A percentile compares a stretch with the other conserved stretches of the same genome.
phyloP scores from a whole-genome alignment of 805 yeast species.

The Candida berthetii region DNA sequence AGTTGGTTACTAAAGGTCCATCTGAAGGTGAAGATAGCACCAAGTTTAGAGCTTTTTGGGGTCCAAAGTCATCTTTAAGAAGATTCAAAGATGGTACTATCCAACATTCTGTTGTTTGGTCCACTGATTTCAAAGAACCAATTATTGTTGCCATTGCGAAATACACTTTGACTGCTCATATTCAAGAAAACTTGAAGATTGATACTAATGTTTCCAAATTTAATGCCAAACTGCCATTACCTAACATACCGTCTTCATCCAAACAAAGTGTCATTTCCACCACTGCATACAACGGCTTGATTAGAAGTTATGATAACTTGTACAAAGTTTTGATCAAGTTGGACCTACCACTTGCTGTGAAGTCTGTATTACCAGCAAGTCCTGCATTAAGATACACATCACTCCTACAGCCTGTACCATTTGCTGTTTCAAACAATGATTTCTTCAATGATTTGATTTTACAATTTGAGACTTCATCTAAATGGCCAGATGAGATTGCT shows the following conservation, averaged over 20 bases:
- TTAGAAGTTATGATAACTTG: slow-evolving; percentile 52
- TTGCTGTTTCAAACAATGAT: slow-evolving; percentile 67
- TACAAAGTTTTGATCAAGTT: slow-evolving; percentile 44
- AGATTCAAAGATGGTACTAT: slow-evolving; percentile 91
- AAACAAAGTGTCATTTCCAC: slow-evolving; percentile 43
- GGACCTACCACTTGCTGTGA: slow-evolving; percentile 62
- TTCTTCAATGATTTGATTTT: slow-evolving; percentile 75
- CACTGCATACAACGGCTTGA: slow-evolving; percentile 34
- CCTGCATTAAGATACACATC: slow-evolving; percentile 74
- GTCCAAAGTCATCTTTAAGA: slow-evolving; percentile 75
- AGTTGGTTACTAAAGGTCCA: slow-evolving; percentile 85
- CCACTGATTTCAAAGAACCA: slow-evolving; percentile 48
- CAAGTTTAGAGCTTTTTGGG: slow-evolving; percentile 85
- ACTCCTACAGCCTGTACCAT: slow-evolving; percentile 74
- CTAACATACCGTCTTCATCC: slow-evolving; percentile 51
- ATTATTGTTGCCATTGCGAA: slow-evolving; percentile 59
- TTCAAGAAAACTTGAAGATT: slow-evolving; percentile 33
- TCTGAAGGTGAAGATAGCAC: slow-evolving; percentile 49
- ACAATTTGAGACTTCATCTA: slow-evolving; percentile 84
- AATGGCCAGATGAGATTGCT: slow-evolving; percentile 91
- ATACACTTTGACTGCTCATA: slow-evolving; percentile 59
- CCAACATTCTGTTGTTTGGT: slow-evolving; percentile 89
- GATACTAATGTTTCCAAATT: slow-evolving; percentile 34
- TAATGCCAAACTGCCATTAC: slow-evolving; percentile 48
- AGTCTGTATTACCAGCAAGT: slow-evolving; percentile 68